A percentile compares a stretch with the other conserved stretches of the same genome.
Conservation (phyloP, 495 filamentous ascomycete genomes). For the Penicillium tannophilum region DNA sequence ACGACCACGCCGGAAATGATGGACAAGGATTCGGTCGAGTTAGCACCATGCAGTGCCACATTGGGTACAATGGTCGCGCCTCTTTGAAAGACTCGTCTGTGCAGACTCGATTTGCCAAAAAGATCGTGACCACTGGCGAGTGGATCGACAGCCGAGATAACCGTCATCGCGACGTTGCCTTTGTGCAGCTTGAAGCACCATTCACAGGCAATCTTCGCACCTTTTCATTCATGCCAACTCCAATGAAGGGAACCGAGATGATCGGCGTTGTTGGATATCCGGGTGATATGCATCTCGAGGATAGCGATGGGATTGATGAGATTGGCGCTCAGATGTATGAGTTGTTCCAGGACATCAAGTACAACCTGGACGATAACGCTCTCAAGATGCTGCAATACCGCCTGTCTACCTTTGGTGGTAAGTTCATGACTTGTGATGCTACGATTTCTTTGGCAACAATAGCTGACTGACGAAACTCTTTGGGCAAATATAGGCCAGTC, state of each 20-base stretch:
- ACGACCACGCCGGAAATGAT: conserved; percentile 1
- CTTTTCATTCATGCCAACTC: not conserved
- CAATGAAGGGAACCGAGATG: not conserved
- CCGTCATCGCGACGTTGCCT: conserved; percentile 3
- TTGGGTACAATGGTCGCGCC: conserved; percentile 3
- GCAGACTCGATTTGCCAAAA: conserved; percentile 5
- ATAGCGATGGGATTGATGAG: conserved; percentile 2
- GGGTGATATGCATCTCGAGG: not conserved
- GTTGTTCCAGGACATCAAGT: not conserved
- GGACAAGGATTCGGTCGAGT: conserved; percentile 3
- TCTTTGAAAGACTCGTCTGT: conserved; percentile 1
- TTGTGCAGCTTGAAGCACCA: conserved; percentile 1
- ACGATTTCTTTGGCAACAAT: not conserved
- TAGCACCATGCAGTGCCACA: not conserved
- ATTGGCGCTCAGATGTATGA: conserved; percentile 6
- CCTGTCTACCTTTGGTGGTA: not conserved
- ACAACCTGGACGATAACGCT: not conserved
- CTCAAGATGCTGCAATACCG: not conserved
- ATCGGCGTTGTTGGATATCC: conserved; percentile 6
- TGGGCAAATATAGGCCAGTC: not conserved
- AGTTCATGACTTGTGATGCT: not conserved
- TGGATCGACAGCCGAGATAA: conserved; percentile 5
- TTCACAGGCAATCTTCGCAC: not conserved
- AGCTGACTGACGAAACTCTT: not conserved
- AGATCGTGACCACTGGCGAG: conserved; percentile 5